Conservation (phyloP, 2,329 filamentous ascomycete species). For the Didymella glomerata region DNA sequence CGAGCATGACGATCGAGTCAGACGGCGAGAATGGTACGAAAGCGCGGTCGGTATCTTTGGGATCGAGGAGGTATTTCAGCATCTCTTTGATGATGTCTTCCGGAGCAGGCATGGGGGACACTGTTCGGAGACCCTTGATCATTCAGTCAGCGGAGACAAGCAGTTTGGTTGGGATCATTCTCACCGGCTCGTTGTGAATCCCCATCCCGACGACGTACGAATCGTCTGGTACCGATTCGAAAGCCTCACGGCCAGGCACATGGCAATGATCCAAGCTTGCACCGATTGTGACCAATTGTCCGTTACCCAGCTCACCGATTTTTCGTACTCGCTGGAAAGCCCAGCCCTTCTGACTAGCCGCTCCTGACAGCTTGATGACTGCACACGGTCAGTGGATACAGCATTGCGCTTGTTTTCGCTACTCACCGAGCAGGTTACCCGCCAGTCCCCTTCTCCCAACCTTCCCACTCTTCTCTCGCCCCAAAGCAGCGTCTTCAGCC, state of each 20-base stretch:
- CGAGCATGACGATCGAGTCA: conserved; percentile 57
- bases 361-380: conserved; percentile 59
- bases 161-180: conserved; percentile 5
- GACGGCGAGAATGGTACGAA: conserved; percentile 58
- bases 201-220: conserved; percentile 57
- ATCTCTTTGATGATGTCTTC: conserved; percentile 60
- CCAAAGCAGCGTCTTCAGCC: conserved; percentile 60
- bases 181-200: conserved; percentile 61
- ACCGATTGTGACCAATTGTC: conserved; percentile 60
- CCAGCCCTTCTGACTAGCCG: conserved; percentile 56
- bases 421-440: conserved; percentile 58
- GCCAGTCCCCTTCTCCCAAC: conserved; percentile 60
- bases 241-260: conserved; percentile 60
- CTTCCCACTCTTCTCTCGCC: conserved; percentile 58
- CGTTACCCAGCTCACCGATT: conserved; percentile 56
- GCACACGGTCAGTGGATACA: conserved; percentile 18
- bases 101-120: conserved; percentile 58
- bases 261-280: conserved; percentile 63
- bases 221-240: conserved; percentile 56
- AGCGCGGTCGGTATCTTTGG: conserved; percentile 57
- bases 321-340: conserved; percentile 56
- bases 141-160: neutral
- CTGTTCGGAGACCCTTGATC: conserved; percentile 54
- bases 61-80: conserved; percentile 59
- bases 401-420: neutral